Conservation (phyloP, 441 rosid species). For the Corymbia calophylla region DNA sequence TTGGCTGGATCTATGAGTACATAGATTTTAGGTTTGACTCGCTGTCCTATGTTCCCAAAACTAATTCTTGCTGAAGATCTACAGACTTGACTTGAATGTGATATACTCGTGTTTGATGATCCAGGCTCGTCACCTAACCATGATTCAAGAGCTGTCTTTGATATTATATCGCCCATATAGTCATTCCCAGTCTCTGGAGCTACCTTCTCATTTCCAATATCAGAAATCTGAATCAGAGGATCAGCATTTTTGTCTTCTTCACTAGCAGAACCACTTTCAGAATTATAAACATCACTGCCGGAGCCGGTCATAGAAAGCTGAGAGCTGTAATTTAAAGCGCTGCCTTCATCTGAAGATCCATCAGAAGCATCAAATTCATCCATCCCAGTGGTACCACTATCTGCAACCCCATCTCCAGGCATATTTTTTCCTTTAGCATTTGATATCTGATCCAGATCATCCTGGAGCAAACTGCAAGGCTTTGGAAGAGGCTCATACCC, state of each 20-base stretch:
- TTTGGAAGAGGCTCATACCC: constrained; percentile 98
- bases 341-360: constrained; percentile 58
- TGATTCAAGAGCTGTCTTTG: constrained; percentile 60
- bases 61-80: constrained; percentile 71
- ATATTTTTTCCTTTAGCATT: constrained; percentile 15
- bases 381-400: constrained; percentile 18
- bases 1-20: constrained; percentile 66
- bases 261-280: constrained; percentile 38
- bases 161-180: constrained; percentile 60
- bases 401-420: constrained; percentile 19
- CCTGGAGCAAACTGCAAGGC: constrained; percentile 55
- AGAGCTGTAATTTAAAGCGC: constrained; percentile 66
- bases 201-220: constrained; percentile 31
- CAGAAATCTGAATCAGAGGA: constrained; percentile 81
- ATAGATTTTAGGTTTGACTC: constrained; percentile 64
- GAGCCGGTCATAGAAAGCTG: constrained; percentile 40
- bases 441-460: constrained; percentile 33
- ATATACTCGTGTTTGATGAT: constrained; percentile 35
- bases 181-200: constrained; percentile 23
- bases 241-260: constrained; percentile 30
- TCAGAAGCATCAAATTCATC: constrained; percentile 41
- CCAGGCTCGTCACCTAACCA: constrained; percentile 87
- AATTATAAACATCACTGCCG: constrained; percentile 24
- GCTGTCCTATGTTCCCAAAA: constrained; percentile 60
- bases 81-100: constrained; percentile 29